A percentile compares a stretch with the other conserved stretches of the same genome.
Evolutionary conservation across 2,329 filamentous ascomycete species (phyloP).

Genomic region (Sporothrix pseudoabietina): DNA sequence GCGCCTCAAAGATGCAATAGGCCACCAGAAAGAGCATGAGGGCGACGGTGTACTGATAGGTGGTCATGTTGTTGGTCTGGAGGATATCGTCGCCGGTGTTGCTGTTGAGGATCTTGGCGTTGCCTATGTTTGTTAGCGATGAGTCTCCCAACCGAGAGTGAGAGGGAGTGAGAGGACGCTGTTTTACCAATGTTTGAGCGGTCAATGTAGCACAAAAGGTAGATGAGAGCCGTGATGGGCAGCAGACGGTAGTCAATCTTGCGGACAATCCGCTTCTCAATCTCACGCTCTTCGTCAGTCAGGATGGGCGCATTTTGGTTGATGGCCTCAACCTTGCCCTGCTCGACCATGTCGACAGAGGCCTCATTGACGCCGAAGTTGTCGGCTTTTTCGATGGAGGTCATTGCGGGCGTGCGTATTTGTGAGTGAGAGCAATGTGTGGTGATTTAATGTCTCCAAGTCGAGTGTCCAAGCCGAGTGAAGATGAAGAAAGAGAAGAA

Average conservation of each 20-base stretch:
- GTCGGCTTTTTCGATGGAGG: slow-evolving; percentile 24
- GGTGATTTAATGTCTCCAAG: not conserved
- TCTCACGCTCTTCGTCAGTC: slow-evolving; percentile 23
- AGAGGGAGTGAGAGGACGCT: not conserved
- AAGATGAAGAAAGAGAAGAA: not conserved
- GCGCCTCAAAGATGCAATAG: slow-evolving; percentile 63
- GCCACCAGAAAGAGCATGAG: slow-evolving; percentile 65
- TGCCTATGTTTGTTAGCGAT: slow-evolving; percentile 41
- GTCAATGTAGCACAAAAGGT: slow-evolving; percentile 69
- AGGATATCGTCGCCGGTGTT: slow-evolving; percentile 64
- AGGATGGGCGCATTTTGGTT: slow-evolving; percentile 7
- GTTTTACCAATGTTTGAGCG: slow-evolving; percentile 63
- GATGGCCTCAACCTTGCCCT: slow-evolving; percentile 24
- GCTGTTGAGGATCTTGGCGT: slow-evolving; percentile 67
- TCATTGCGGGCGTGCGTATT: slow-evolving; percentile 6
- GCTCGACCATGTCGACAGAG: slow-evolving; percentile 28
- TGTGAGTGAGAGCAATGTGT: not conserved
- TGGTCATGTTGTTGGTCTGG: slow-evolving; percentile 61
- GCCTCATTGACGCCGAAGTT: not conserved
- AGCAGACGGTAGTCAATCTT: slow-evolving; percentile 66
- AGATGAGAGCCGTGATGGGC: slow-evolving; percentile 63
- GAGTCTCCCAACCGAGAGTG: not conserved
- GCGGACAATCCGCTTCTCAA: slow-evolving; percentile 45
- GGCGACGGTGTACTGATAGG: slow-evolving; percentile 60
- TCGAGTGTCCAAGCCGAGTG: not conserved